Evolutionary conservation across 1,284 basidiomycete genomes (phyloP).

Genomic region (Leccinum fallax): DNA sequence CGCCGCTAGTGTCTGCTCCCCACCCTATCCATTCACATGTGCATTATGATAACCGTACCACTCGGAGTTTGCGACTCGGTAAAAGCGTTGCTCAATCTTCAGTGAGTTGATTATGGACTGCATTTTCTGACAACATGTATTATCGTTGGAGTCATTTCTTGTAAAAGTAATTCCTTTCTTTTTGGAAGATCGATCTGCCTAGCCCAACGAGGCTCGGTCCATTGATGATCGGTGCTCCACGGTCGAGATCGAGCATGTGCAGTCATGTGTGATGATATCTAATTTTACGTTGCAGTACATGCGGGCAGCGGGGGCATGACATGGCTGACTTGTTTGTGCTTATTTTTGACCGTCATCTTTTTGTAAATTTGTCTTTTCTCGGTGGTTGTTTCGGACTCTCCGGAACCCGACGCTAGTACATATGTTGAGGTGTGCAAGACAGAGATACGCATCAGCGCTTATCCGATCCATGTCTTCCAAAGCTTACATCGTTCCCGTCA

Average conservation of each 20-base stretch:
- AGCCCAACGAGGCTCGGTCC: neutral
- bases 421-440: conserved; percentile 15
- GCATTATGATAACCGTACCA: neutral
- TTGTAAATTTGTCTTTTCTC: neutral
- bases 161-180: neutral
- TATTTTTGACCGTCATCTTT: neutral
- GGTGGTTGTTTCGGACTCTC: neutral
- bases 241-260: neutral
- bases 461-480: conserved; percentile 40
- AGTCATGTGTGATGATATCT: neutral
- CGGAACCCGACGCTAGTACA: conserved; percentile 7
- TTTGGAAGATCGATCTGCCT: neutral
- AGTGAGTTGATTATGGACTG: neutral
- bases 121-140: neutral
- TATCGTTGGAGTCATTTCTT: neutral
- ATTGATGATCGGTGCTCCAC: neutral
- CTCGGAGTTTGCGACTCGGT: neutral
- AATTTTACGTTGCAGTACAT: neutral
- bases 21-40: neutral
- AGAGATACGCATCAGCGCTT: conserved; percentile 25
- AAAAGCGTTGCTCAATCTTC: neutral
- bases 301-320: too few relatives aligned
- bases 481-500: conserved; percentile 47
- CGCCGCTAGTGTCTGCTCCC: neutral
- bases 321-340: neutral